A percentile compares a stretch with the other conserved stretches of the same genome.
Evolutionary conservation across 2,329 filamentous ascomycete genomes (phyloP).

Genomic region (Chaetomium globosum): DNA sequence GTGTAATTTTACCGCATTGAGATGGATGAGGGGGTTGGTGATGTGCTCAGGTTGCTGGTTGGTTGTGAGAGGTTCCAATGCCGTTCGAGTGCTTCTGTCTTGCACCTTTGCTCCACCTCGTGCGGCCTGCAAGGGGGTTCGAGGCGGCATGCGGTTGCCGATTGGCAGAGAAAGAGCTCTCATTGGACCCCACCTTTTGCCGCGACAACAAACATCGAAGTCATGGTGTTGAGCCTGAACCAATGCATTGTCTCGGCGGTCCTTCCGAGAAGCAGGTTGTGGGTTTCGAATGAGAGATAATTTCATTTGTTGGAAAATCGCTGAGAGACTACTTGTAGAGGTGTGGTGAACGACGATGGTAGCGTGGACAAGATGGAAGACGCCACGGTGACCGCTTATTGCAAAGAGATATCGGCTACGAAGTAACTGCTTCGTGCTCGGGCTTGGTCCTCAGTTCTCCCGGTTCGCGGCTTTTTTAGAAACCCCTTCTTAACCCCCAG

Average conservation of each 20-base stretch:
- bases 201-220: background rate
- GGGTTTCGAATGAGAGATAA: background rate
- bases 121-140: background rate
- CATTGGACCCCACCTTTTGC: slow-evolving; percentile 5
- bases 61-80: background rate
- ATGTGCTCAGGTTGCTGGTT: slow-evolving; percentile 11
- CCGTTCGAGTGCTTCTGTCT: background rate
- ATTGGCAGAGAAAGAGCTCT: slow-evolving; percentile 6
- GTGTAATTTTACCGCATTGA: background rate
- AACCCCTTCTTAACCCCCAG: background rate
- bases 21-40: background rate
- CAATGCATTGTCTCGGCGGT: background rate
- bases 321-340: background rate
- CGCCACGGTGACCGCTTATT: background rate
- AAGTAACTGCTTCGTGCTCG: too few species aligned
- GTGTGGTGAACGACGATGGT: background rate
- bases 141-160: slow-evolving; percentile 1
- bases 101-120: background rate
- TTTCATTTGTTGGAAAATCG: background rate
- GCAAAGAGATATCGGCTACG: too few species aligned
- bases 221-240: background rate
- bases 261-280: background rate
- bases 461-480: background rate
- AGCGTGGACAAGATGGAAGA: background rate
- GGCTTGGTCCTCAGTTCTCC: background rate